Evolutionary conservation across 495 filamentous ascomycete species (phyloP).

Genomic region (Glonium stellatum): DNA sequence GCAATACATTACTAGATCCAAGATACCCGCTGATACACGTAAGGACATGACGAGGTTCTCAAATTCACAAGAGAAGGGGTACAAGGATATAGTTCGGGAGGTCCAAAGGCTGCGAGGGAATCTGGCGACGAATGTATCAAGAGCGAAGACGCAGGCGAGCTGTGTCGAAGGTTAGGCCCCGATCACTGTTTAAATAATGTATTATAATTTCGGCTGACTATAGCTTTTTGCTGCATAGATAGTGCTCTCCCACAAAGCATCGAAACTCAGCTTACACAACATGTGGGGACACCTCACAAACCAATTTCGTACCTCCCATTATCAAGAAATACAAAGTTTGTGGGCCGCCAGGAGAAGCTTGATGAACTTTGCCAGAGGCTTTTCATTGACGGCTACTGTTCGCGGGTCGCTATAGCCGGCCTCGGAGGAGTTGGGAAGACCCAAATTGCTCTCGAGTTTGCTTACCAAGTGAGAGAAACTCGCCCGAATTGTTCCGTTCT

Average conservation of each 20-base stretch:
- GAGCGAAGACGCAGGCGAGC: too few relatives aligned
- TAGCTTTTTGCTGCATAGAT: too few relatives aligned
- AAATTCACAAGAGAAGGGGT: not conserved
- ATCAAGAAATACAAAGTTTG: not conserved
- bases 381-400: not conserved
- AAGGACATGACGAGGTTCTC: constrained; percentile 4
- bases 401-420: not conserved
- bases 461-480: not conserved
- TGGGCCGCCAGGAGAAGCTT: not conserved
- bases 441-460: not conserved
- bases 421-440: constrained; percentile 2
- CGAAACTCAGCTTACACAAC: too few relatives aligned
- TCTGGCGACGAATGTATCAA: too few relatives aligned
- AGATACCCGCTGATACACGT: not conserved
- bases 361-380: not conserved
- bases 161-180: too few relatives aligned
- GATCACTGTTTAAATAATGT: too few relatives aligned
- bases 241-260: too few relatives aligned
- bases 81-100: not conserved
- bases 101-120: not conserved
- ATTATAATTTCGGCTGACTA: too few relatives aligned
- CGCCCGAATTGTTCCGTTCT: not conserved
- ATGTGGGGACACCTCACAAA: too few relatives aligned
- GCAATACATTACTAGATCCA: not conserved
- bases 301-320: not conserved